Evolutionary conservation across 2,329 filamentous ascomycete species (phyloP).

Genomic region (Anthostomella pinea): DNA sequence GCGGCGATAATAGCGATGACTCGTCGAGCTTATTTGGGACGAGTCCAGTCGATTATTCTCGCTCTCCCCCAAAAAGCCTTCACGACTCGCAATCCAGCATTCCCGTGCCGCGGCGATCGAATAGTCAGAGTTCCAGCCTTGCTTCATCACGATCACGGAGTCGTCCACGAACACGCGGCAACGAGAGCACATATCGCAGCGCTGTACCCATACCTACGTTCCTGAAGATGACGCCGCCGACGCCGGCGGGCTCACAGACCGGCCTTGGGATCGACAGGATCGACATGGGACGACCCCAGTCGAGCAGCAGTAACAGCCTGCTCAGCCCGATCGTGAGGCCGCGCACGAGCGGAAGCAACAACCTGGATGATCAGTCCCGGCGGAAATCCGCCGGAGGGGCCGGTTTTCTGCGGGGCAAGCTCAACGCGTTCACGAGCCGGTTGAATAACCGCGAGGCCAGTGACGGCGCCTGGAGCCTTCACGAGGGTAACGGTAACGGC

Average conservation of each 20-base stretch:
- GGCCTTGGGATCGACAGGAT: slow-evolving; percentile 27
- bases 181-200: slow-evolving; percentile 20
- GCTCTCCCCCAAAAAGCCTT: slow-evolving; percentile 55
- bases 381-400: slow-evolving; percentile 28
- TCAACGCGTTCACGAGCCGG: slow-evolving; percentile 31
- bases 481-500: neutral
- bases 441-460: slow-evolving; percentile 24
- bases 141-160: slow-evolving; percentile 43
- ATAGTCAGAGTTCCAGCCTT: slow-evolving; percentile 53
- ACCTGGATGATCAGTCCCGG: slow-evolving; percentile 10
- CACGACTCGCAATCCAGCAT: slow-evolving; percentile 49
- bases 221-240: slow-evolving; percentile 32
- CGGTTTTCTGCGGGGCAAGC: slow-evolving; percentile 36
- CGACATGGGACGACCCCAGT: slow-evolving; percentile 26
- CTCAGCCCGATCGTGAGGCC: slow-evolving; percentile 17
- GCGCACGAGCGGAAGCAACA: slow-evolving; percentile 8
- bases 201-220: slow-evolving; percentile 28
- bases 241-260: slow-evolving; percentile 20
- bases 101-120: slow-evolving; percentile 39
- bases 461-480: slow-evolving; percentile 11
- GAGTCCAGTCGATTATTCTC: slow-evolving; percentile 56
- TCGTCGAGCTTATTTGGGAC: slow-evolving; percentile 53
- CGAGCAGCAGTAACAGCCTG: slow-evolving; percentile 22
- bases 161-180: slow-evolving; percentile 14
- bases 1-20: slow-evolving; percentile 54